phyloP scores from a whole-genome alignment of 164 flowering plant species.

The Cinnamomum chago region DNA sequence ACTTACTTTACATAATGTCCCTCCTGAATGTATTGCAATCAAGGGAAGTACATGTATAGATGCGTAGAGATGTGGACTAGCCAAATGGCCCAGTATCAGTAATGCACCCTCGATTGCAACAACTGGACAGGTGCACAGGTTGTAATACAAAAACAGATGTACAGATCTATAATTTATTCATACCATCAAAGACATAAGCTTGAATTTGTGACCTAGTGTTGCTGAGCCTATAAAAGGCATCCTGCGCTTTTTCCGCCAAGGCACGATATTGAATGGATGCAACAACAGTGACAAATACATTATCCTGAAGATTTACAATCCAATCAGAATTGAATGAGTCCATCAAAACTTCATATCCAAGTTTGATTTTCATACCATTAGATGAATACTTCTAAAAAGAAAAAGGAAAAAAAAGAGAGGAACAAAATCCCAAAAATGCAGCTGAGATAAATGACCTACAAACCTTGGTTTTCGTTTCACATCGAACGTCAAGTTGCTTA shows the following conservation, averaged over 20 bases:
- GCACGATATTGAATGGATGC: constrained; percentile 83
- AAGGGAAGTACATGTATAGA: no score
- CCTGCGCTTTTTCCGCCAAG: constrained; percentile 58
- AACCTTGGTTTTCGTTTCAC: constrained; percentile 83
- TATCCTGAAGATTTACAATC: constrained; percentile 40
- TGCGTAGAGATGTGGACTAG: no score
- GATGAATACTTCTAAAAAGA: background rate
- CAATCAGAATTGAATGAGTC: no score
- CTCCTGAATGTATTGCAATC: no score
- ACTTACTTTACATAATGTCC: no score
- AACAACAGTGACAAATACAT: constrained; percentile 81
- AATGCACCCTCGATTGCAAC: no score
- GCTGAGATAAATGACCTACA: background rate
- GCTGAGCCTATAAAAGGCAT: constrained; percentile 81
- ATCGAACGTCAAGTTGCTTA: constrained; percentile 71
- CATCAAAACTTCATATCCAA: no score
- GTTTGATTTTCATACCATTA: background rate
- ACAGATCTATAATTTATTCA: constrained; percentile 5
- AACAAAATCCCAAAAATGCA: background rate
- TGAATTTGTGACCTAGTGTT: constrained; percentile 70
- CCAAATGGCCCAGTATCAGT: no score
- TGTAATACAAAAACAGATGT: background rate
- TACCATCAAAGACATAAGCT: constrained; percentile 85
- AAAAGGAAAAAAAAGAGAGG: background rate
- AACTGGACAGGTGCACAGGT: no score